Evolutionary conservation across 306 rosid genomes (phyloP).

Genomic region (Gynostemma pentaphyllum): DNA sequence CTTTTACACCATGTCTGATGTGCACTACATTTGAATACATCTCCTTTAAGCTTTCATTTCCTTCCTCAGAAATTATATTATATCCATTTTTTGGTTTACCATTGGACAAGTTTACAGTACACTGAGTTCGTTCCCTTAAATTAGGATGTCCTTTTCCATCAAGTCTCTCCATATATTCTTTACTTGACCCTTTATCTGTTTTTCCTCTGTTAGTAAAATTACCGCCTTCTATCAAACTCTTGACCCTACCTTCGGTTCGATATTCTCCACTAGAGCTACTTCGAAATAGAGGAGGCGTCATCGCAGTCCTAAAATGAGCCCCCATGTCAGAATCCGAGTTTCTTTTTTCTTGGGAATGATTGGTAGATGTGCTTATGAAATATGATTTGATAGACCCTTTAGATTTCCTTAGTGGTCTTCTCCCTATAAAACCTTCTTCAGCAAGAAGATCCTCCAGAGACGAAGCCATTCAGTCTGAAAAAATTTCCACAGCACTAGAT

Average conservation of each 20-base stretch:
- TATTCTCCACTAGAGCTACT: constrained; percentile 1
- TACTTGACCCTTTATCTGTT: constrained; percentile 16
- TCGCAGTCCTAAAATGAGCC: constrained; percentile 14
- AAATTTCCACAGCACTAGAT: constrained; percentile 8
- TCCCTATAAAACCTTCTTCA: constrained; percentile 68
- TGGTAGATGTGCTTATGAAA: constrained; percentile 18
- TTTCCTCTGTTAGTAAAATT: constrained; percentile 14
- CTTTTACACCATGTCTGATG: constrained; percentile 11
- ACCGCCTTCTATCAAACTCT: constrained; percentile 12
- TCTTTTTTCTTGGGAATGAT: constrained; percentile 2
- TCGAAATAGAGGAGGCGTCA: constrained; percentile 14
- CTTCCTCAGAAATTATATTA: constrained; percentile 16
- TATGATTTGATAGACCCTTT: constrained; percentile 33
- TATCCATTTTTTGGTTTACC: not conserved
- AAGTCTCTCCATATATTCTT: constrained; percentile 14
- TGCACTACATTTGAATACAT: constrained; percentile 20
- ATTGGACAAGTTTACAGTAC: not conserved
- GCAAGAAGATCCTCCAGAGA: constrained; percentile 73
- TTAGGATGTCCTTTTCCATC: constrained; percentile 4
- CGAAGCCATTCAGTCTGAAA: constrained; percentile 41
- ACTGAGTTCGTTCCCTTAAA: not conserved
- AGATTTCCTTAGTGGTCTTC: constrained; percentile 31
- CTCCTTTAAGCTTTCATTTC: constrained; percentile 15
- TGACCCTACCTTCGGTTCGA: not conserved
- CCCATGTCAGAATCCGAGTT: constrained; percentile 15